Evolutionary conservation across 2,329 filamentous ascomycete genomes (phyloP).

Genomic region (Aspergillus clavatus): DNA sequence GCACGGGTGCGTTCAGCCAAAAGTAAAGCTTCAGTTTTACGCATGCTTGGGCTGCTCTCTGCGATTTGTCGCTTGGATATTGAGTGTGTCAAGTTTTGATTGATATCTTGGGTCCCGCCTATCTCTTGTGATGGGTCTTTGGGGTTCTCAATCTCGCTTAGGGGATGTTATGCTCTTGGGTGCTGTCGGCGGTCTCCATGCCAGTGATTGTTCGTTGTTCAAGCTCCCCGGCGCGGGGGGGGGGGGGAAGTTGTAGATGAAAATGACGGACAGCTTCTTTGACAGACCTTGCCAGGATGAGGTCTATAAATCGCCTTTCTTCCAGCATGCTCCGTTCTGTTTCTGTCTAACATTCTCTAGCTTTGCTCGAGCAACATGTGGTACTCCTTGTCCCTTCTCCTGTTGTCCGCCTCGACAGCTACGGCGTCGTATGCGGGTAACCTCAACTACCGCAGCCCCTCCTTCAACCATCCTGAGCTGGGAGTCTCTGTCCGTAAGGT

Average conservation of each 20-base stretch:
- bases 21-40: neutral
- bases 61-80: neutral
- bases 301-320: neutral
- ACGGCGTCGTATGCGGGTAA: conserved; percentile 43
- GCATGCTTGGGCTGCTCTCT: neutral
- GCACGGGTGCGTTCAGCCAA: neutral
- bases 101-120: neutral
- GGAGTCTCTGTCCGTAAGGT: conserved; percentile 50
- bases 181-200: neutral
- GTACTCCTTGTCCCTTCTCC: neutral
- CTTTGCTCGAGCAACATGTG: neutral
- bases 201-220: no score
- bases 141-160: neutral
- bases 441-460: conserved; percentile 65
- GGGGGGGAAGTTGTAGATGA: no score
- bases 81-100: neutral
- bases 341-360: neutral
- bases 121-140: neutral
- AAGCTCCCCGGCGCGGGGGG: no score
- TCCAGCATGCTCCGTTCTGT: neutral
- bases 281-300: neutral
- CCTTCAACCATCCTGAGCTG: conserved; percentile 57
- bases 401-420: neutral
- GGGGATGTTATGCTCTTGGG: neutral
- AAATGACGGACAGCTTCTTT: neutral